A percentile compares a stretch with the other conserved stretches of the same genome.
Conservation (phyloP, 176 grass and related monocot species). For the Raddia guianensis region DNA sequence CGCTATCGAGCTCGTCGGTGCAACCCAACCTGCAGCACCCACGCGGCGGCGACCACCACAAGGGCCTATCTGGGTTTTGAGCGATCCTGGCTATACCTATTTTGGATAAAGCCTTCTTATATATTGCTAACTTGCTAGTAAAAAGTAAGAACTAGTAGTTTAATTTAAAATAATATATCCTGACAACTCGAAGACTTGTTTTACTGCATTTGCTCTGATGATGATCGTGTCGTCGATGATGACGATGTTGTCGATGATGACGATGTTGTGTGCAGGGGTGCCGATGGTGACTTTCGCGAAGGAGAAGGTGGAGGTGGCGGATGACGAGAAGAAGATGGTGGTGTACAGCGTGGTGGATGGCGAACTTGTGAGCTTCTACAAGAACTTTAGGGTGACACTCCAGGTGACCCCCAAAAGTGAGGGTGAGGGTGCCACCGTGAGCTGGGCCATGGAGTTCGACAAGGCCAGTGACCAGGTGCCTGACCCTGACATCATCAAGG, state of each 20-base stretch:
- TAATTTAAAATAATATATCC: no score
- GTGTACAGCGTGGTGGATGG: constrained; percentile 82
- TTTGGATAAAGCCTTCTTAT: no score
- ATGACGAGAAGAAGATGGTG: constrained; percentile 72
- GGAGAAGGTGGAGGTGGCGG: constrained; percentile 78
- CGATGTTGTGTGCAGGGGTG: constrained; percentile 37
- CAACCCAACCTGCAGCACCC: no score
- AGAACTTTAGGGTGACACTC: constrained; percentile 69
- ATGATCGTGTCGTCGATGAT: neutral
- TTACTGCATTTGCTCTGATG: no score
- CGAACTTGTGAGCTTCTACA: constrained; percentile 69
- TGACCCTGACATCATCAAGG: constrained; percentile 69
- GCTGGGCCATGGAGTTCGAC: constrained; percentile 67
- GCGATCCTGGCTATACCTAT: no score
- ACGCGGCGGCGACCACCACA: no score
- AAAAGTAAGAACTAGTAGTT: no score
- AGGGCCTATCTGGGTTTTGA: no score
- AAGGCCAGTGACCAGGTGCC: constrained; percentile 71
- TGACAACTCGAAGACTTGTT: no score
- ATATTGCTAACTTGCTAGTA: no score
- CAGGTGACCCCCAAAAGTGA: constrained; percentile 47
- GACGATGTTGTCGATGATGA: neutral
- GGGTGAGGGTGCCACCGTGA: constrained; percentile 48
- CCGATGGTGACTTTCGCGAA: constrained; percentile 77
- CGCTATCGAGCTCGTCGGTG: no score